These are phyloP conservation scores for Halenospora varia DNA, from an alignment of 495 filamentous ascomycete species.

Conservation along the genomic window DNA sequence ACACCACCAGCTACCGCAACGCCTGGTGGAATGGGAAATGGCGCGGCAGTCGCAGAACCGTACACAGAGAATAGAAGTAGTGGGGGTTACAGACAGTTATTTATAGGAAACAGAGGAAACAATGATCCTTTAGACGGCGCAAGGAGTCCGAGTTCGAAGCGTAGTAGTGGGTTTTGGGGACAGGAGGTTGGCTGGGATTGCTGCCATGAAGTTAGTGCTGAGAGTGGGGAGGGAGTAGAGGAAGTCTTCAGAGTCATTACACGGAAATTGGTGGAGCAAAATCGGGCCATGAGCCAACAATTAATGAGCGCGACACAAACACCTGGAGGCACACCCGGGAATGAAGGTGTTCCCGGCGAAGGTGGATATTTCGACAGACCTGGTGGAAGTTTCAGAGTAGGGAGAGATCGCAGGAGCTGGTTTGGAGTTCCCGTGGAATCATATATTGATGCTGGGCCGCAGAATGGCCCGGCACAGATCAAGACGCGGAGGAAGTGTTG, in stretches of 20 bases:
- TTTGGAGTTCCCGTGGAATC: slow-evolving; percentile 49
- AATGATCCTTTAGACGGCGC: slow-evolving; percentile 37
- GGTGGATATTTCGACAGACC: slow-evolving; percentile 43
- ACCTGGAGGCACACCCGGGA: slow-evolving; percentile 27
- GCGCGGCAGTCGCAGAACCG: slow-evolving; percentile 20
- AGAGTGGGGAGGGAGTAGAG: slow-evolving; percentile 93
- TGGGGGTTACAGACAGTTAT: neutral
- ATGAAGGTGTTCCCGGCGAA: slow-evolving; percentile 7
- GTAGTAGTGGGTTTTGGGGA: slow-evolving; percentile 82
- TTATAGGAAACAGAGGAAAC: neutral
- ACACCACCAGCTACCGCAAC: slow-evolving; percentile 64
- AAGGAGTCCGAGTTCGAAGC: slow-evolving; percentile 67
- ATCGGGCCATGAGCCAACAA: slow-evolving; percentile 60
- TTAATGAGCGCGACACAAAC: slow-evolving; percentile 13
- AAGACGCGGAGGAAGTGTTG: slow-evolving; percentile 45
- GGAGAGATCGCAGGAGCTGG: slow-evolving; percentile 61
- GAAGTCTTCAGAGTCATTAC: slow-evolving; percentile 96
- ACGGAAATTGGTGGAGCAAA: slow-evolving; percentile 90
- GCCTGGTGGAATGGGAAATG: slow-evolving; percentile 19
- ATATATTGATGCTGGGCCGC: slow-evolving; percentile 29
- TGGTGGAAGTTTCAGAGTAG: slow-evolving; percentile 57
- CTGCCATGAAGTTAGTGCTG: slow-evolving; percentile 93
- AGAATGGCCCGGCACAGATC: slow-evolving; percentile 29
- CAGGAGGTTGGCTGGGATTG: slow-evolving; percentile 93
- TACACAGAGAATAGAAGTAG: slow-evolving; percentile 24